phyloP scores from a whole-genome alignment of 148 eudicot species.

The Hydrangea macrophylla region DNA sequence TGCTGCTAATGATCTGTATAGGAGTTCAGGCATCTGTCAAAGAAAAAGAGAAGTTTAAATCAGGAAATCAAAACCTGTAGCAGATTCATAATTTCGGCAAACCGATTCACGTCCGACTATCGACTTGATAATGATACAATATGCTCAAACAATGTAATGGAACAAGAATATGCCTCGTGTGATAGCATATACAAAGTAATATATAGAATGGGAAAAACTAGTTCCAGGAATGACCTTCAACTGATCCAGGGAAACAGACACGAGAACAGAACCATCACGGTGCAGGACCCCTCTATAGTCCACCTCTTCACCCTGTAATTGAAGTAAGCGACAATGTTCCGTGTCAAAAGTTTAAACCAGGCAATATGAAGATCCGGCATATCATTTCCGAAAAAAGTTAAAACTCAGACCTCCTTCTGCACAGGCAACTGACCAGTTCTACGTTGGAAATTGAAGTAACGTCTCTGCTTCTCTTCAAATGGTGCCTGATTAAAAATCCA shows the following conservation, averaged over 20 bases:
- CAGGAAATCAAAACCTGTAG: conserved; percentile 6
- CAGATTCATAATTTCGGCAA: no score
- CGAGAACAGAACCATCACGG: conserved; percentile 99
- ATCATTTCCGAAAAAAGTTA: not conserved
- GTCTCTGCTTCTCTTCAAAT: conserved; percentile 92
- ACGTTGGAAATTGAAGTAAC: conserved; percentile 89
- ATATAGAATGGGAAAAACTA: not conserved
- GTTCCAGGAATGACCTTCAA: conserved; percentile 52
- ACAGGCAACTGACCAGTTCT: conserved; percentile 86
- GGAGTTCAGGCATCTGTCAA: conserved; percentile 75
- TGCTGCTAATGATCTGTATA: conserved; percentile 86
- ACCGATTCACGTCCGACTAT: not conserved
- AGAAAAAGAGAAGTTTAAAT: conserved; percentile 4
- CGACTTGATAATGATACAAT: not conserved
- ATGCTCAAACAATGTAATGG: not conserved
- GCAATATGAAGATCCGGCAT: not conserved
- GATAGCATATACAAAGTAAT: not conserved
- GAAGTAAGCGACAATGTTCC: conserved; percentile 6
- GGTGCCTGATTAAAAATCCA: conserved; percentile 57
- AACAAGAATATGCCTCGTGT: not conserved
- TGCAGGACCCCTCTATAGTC: conserved; percentile 93
- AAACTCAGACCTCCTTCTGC: conserved; percentile 76
- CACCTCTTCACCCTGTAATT: conserved; percentile 85
- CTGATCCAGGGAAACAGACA: conserved; percentile 78
- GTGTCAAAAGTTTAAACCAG: not conserved